Base-by-base conservation (phyloP, 2,329 filamentous ascomycete genomes). In the Beauveria asiatica region DNA sequence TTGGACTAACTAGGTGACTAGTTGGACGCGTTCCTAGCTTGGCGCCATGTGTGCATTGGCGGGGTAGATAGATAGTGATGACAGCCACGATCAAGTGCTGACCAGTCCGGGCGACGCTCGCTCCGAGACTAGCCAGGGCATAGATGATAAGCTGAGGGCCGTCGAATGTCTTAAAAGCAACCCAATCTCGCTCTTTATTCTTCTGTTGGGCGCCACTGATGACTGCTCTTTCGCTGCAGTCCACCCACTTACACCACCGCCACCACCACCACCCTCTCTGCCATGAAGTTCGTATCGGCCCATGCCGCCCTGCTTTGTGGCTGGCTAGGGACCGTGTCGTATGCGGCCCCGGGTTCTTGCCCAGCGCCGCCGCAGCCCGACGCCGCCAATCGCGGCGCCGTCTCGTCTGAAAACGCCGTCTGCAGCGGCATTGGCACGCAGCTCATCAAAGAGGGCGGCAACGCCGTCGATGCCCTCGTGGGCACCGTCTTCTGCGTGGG, bases 381-480 rank as follows among this genome's bases (percentile, higher is more conserved):
- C 16, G 53, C 61, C 16, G 53, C 61, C 1, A 72, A 69, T 33
- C 69, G 74, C 2, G 85, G 85, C 10, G 85, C 84, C 16, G 82
- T 87, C 48, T 83, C 85, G 1, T 85, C 81, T 9, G 83, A 88
- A 67, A 81, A 75, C 63, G 70, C 74, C 0, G 74, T 85, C 52
- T 88, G 85, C 67, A 85, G 82, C 65, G 71, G 76, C 3, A 79
- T 87, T 64, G 85, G 85, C 7, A 79, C 79, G 3, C 72, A 81
- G 10, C 75, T 86, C 30, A 67, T 88, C 58, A 73, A 81, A 57
- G 68, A 76, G 48, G 85, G 85, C 16, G 85, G 86, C 16, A 89
- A 86, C 71, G 85, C 86, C 8, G 84, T 83, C 8, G 86, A 89
- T 73, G 83, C 85, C 5, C 72, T 87, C 62, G 82, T 88, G 27